Evolutionary conservation across 129 eudicot genomes (phyloP).

Genomic region (Scalesia atractyloides): DNA sequence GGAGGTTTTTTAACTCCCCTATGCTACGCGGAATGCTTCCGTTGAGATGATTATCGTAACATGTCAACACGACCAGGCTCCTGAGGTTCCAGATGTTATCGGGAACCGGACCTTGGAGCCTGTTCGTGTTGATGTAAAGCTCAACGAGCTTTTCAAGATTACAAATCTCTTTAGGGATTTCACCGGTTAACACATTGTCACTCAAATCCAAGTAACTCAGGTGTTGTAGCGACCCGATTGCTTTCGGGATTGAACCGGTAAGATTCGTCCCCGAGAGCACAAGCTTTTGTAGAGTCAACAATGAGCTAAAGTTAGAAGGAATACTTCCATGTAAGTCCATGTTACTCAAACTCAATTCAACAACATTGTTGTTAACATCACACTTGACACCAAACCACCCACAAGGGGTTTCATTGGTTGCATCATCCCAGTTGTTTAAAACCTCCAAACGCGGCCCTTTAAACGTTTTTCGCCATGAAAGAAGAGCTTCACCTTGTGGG

Average conservation of each 20-base stretch:
- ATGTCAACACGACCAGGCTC: conserved; percentile 46
- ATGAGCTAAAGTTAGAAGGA: conserved; percentile 49
- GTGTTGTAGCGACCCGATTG: conserved; percentile 51
- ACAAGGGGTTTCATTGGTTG: conserved; percentile 59
- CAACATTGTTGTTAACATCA: conserved; percentile 57
- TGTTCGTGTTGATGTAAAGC: conserved; percentile 62
- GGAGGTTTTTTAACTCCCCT: conserved; percentile 61
- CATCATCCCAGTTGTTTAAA: conserved; percentile 53
- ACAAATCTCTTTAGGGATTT: conserved; percentile 62
- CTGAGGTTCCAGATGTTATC: conserved; percentile 59
- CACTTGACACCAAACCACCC: conserved; percentile 75
- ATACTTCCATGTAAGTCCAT: conserved; percentile 67
- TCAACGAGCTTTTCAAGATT: conserved; percentile 55
- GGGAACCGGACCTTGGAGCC: conserved; percentile 65
- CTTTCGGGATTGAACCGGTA: conserved; percentile 66
- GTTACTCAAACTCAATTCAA: conserved; percentile 54
- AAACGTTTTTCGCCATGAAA: conserved; percentile 60
- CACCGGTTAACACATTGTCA: conserved; percentile 78
- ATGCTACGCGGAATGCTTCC: conserved; percentile 63
- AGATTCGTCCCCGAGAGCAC: conserved; percentile 80
- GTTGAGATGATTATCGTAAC: conserved; percentile 75
- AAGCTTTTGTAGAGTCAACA: conserved; percentile 49
- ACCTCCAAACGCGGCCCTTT: conserved; percentile 53
- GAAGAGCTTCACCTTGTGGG: conserved; percentile 71
- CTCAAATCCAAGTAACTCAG: conserved; percentile 67